Evolutionary conservation across 1,284 basidiomycete genomes (phyloP).

Genomic region (Apiotrichum brassicae): DNA sequence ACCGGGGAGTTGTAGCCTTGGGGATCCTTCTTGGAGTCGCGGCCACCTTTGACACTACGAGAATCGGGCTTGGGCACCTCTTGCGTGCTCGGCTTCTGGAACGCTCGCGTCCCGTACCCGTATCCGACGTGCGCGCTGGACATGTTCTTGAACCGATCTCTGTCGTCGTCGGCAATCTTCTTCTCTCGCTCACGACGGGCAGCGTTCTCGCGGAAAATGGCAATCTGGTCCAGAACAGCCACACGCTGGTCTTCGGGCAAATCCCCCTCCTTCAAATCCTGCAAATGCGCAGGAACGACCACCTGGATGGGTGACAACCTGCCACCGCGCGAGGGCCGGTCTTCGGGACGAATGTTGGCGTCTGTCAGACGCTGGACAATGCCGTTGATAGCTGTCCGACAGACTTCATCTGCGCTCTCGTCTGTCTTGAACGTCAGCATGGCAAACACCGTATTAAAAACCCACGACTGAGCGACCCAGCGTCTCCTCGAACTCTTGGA

Average conservation of each 20-base stretch:
- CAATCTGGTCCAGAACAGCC: slow-evolving; percentile 88
- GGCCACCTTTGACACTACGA: slow-evolving; percentile 7
- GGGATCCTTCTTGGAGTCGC: slow-evolving; percentile 50
- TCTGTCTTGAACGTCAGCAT: slow-evolving; percentile 33
- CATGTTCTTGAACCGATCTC: slow-evolving; percentile 30
- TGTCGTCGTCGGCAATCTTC: slow-evolving; percentile 57
- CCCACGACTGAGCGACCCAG: slow-evolving; percentile 72
- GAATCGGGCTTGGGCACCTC: too few species aligned
- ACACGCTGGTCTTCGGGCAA: slow-evolving; percentile 91
- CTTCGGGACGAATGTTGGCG: slow-evolving; percentile 27
- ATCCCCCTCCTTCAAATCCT: slow-evolving; percentile 89
- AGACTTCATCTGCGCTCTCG: slow-evolving; percentile 40
- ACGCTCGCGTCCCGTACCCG: slow-evolving; percentile 29
- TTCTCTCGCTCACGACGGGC: slow-evolving; percentile 81
- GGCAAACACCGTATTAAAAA: slow-evolving; percentile 7
- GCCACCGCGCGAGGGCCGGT: slow-evolving; percentile 4
- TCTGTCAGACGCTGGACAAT: slow-evolving; percentile 43
- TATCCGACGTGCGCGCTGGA: slow-evolving; percentile 17
- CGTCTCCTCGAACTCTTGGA: slow-evolving; percentile 74
- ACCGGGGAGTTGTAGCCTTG: slow-evolving; percentile 71
- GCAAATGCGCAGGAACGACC: slow-evolving; percentile 86
- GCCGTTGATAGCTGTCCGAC: slow-evolving; percentile 38
- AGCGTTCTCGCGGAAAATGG: slow-evolving; percentile 80
- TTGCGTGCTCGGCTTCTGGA: slow-evolving; percentile 5
- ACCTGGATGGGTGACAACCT: slow-evolving; percentile 34